A percentile compares a stretch with the other conserved stretches of the same genome.
These are phyloP conservation scores for Cytospora schulzeri DNA, from an alignment of 2,329 filamentous ascomycete species.

Conservation along the genomic window DNA sequence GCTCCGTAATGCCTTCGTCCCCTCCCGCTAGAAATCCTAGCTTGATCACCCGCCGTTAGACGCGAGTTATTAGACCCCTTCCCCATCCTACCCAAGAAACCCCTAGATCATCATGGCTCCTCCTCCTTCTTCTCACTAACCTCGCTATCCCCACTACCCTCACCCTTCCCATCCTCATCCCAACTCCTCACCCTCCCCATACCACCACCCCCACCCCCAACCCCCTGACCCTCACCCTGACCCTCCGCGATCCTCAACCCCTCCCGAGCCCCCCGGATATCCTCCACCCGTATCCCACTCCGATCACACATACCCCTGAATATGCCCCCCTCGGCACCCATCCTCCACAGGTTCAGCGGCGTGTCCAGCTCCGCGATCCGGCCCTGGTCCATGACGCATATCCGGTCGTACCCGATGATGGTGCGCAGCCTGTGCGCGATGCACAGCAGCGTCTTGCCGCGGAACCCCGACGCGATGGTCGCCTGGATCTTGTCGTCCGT, in stretches of 20 bases:
- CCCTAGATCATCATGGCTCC: slow-evolving; percentile 9
- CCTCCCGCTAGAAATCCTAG: neutral
- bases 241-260: slow-evolving; percentile 33
- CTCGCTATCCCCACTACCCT: slow-evolving; percentile 28
- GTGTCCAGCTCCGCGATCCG: slow-evolving; percentile 83
- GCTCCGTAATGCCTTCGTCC: neutral
- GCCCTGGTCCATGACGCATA: slow-evolving; percentile 94
- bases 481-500: slow-evolving; percentile 94
- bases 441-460: slow-evolving; percentile 83
- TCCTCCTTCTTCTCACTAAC: slow-evolving; percentile 2
- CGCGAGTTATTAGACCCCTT: neutral
- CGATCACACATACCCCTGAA: slow-evolving; percentile 90
- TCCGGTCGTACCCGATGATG: slow-evolving; percentile 91
- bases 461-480: slow-evolving; percentile 84
- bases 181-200: slow-evolving; percentile 28
- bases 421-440: slow-evolving; percentile 92
- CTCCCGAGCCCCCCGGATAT: slow-evolving; percentile 50
- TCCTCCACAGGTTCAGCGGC: slow-evolving; percentile 72
- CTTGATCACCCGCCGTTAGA: neutral
- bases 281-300: slow-evolving; percentile 69
- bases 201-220: too few species aligned
- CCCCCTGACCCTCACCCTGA: slow-evolving; percentile 6
- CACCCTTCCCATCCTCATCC: slow-evolving; percentile 29
- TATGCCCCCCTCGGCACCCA: slow-evolving; percentile 69
- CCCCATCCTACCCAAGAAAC: neutral